Base-by-base conservation (phyloP, 495 filamentous ascomycete genomes). In the Penicillium mononematosum region DNA sequence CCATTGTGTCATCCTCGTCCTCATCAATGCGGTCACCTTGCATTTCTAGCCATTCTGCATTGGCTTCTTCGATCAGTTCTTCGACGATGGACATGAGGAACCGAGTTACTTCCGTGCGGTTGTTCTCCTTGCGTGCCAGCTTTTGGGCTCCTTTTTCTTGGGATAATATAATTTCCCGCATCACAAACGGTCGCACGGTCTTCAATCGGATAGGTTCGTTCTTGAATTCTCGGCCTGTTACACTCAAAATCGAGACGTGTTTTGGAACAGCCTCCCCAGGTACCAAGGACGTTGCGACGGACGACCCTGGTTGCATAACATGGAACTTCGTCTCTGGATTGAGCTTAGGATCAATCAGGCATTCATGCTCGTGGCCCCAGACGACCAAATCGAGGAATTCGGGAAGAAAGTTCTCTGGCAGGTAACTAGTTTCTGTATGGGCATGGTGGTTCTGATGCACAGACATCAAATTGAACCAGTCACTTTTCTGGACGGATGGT, bases 351-450 rank as follows among this genome's bases (percentile, higher is more conserved):
- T 96, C 84, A 61, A 98, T 95, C 5, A 94, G 70, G 68, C 93
- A 98, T 73, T 99, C 95, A 64, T 99, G 94, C 70, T 99, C 94
- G 64, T 99, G 94, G 24, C 94, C 94, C 94, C 94, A 99, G 45
- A 99, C 77, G 0, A 98, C 85, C 16, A 99, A 76, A 67, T 99
- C 90, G 38, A 98, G 72, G 67, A 96, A 99, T 5, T 88, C 86
- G 1, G 94, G 95, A 0, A 99, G 83, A 67, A 97, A 94, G 65
- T 91, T 91, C 66, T 99, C 95, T 2, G 95, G 91, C 0, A 99
- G 79, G 65, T 96, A 98, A 19, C 88, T 84, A 3, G 91, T 97
- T 38, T 91, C 84, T 3, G 88, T 96, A 65, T 97, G 87, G 1
- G 92, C 88, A 62, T 93, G 84, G 66, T 96, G 94, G 69, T 99